These are phyloP conservation scores for Cryptococcus sp. DNA, from an alignment of 1,284 basidiomycete genomes.

Conservation along the genomic window DNA sequence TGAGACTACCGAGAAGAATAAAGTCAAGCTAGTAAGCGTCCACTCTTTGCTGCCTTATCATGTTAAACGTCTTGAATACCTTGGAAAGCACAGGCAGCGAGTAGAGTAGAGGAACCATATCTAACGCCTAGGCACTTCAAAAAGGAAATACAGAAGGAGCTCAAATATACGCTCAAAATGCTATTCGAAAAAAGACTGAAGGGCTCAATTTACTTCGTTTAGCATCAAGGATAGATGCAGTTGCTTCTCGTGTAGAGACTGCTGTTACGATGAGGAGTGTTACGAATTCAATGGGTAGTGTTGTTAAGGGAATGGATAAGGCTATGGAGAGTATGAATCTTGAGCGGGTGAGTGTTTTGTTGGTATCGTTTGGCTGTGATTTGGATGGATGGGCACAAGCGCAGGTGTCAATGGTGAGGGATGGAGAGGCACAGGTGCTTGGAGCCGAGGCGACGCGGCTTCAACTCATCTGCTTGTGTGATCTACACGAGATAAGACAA, in stretches of 20 bases:
- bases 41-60: background rate
- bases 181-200: slow-evolving; percentile 98
- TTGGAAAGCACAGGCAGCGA: too few species aligned
- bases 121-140: slow-evolving; percentile 68
- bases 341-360: slow-evolving; percentile 79
- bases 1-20: slow-evolving; percentile 75
- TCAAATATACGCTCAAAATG: slow-evolving; percentile 97
- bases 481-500: too few species aligned
- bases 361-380: too few species aligned
- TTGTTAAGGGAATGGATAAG: slow-evolving; percentile 97
- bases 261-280: slow-evolving; percentile 89
- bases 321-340: slow-evolving; percentile 99
- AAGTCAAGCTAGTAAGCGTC: slow-evolving; percentile 77
- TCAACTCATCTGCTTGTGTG: too few species aligned
- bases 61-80: background rate
- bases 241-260: slow-evolving; percentile 95
- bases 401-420: too few species aligned
- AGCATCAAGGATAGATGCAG: slow-evolving; percentile 89
- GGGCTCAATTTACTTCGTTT: slow-evolving; percentile 82
- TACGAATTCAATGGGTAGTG: slow-evolving; percentile 91
- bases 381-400: too few species aligned
- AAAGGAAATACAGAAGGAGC: slow-evolving; percentile 97
- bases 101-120: background rate
- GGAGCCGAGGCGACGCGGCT: too few species aligned
- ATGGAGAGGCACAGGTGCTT: too few species aligned